Conservation (phyloP, 192 early-diverging fungal species). For the Coemansia guatemalensis region DNA sequence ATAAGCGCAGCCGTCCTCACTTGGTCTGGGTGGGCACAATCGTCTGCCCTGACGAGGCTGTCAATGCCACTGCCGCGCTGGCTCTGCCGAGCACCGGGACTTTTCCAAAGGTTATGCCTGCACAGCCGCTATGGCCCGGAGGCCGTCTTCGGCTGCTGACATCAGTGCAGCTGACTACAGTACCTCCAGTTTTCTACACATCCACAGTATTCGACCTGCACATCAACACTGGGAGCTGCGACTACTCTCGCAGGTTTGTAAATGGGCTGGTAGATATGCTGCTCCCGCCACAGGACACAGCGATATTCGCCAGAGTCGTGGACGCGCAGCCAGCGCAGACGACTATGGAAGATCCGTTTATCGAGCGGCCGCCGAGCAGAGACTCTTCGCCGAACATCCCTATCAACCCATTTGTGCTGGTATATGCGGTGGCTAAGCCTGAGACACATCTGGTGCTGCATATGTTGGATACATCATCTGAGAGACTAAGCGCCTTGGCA, state of each 20-base stretch:
- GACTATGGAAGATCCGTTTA: slow-evolving; percentile 21
- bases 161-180: slow-evolving; percentile 10
- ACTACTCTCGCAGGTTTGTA: slow-evolving; percentile 21
- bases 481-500: slow-evolving; percentile 13
- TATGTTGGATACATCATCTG: slow-evolving; percentile 17
- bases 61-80: slow-evolving; percentile 22
- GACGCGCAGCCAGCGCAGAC: slow-evolving; percentile 7
- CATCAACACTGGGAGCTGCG: slow-evolving; percentile 17
- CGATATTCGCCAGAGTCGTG: slow-evolving; percentile 13
- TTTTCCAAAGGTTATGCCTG: not conserved
- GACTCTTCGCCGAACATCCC: not conserved
- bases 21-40: slow-evolving; percentile 21
- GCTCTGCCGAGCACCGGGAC: not conserved
- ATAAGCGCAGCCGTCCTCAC: not conserved
- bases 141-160: slow-evolving; percentile 37
- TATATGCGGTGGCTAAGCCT: slow-evolving; percentile 11
- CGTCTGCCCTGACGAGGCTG: slow-evolving; percentile 9
- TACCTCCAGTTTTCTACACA: slow-evolving; percentile 29
- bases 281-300: slow-evolving; percentile 6
- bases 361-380: not conserved
- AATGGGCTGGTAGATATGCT: slow-evolving; percentile 28
- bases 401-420: not conserved
- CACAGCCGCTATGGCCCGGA: slow-evolving; percentile 12
- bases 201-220: slow-evolving; percentile 16
- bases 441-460: slow-evolving; percentile 28